A percentile compares a stretch with the other conserved stretches of the same genome.
Conservation (phyloP, 192 early-diverging fungal genomes). For the Funneliformis mosseae region DNA sequence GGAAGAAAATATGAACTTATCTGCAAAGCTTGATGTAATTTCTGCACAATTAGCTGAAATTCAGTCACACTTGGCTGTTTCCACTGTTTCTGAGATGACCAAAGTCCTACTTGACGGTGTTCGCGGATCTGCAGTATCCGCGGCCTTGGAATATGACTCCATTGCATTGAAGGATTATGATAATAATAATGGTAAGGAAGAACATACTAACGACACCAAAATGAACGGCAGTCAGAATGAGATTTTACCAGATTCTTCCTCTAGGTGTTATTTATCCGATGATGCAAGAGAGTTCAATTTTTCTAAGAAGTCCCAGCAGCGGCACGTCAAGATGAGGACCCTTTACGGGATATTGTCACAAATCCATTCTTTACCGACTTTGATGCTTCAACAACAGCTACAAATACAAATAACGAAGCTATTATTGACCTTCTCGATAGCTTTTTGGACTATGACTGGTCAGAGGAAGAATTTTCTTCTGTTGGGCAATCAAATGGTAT, state of each 20-base stretch:
- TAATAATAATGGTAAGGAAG: constrained; percentile 17
- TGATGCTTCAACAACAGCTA: constrained; percentile 31
- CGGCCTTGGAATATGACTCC: constrained; percentile 33
- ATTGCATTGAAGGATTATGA: not conserved
- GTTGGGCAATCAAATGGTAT: constrained; percentile 23
- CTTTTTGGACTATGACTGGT: constrained; percentile 54
- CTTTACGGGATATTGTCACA: constrained; percentile 27
- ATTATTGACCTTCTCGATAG: constrained; percentile 53
- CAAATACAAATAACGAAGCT: constrained; percentile 41
- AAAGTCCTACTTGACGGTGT: constrained; percentile 49
- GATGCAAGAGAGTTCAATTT: not conserved
- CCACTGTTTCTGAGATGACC: constrained; percentile 38
- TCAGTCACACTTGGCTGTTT: constrained; percentile 41
- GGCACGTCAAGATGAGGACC: constrained; percentile 31
- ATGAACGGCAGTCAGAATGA: not conserved
- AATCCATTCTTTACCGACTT: constrained; percentile 19
- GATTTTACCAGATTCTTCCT: not conserved
- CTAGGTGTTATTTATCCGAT: not conserved
- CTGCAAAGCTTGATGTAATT: constrained; percentile 36
- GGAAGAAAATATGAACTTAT: constrained; percentile 48
- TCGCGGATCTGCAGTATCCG: constrained; percentile 57
- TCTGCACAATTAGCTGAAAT: constrained; percentile 39
- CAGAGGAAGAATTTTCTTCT: constrained; percentile 21
- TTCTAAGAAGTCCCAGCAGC: constrained; percentile 34
- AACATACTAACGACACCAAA: not conserved